phyloP scores from a whole-genome alignment of 2,329 filamentous ascomycete species.

The Madurella fahalii region DNA sequence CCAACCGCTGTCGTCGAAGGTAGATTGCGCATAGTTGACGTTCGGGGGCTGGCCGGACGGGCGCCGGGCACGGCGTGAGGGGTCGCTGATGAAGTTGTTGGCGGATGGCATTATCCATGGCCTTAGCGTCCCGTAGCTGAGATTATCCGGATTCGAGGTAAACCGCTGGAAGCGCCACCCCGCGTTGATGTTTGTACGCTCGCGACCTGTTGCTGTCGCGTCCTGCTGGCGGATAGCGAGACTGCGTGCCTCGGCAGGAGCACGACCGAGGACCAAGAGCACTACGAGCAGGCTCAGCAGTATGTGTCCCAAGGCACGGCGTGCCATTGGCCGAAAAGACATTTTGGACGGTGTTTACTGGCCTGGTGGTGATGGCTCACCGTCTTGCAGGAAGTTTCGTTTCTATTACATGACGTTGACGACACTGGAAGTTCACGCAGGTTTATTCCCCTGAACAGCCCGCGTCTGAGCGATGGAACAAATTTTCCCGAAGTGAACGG shows the following conservation, averaged over 20 bases:
- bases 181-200: constrained; percentile 19
- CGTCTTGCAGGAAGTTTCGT: too few species aligned
- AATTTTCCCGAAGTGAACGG: too few species aligned
- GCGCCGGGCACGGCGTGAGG: constrained; percentile 19
- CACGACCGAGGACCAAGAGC: background rate
- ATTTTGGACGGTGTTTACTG: background rate
- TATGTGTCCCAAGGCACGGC: background rate
- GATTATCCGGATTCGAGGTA: constrained; percentile 15
- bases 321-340: background rate
- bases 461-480: too few species aligned
- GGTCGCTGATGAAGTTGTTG: constrained; percentile 30
- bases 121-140: constrained; percentile 27
- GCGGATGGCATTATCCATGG: constrained; percentile 33
- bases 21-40: constrained; percentile 28
- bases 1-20: constrained; percentile 40
- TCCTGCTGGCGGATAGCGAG: background rate
- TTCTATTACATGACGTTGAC: too few species aligned
- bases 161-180: constrained; percentile 22
- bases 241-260: background rate
- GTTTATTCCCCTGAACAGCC: too few species aligned
- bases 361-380: background rate
- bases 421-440: too few species aligned
- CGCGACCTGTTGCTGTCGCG: constrained; percentile 2
- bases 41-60: constrained; percentile 25
- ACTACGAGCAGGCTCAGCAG: background rate